These are phyloP conservation scores for Fusarium pseudocircinatum DNA, from an alignment of 2,329 filamentous ascomycete species.

Conservation along the genomic window DNA sequence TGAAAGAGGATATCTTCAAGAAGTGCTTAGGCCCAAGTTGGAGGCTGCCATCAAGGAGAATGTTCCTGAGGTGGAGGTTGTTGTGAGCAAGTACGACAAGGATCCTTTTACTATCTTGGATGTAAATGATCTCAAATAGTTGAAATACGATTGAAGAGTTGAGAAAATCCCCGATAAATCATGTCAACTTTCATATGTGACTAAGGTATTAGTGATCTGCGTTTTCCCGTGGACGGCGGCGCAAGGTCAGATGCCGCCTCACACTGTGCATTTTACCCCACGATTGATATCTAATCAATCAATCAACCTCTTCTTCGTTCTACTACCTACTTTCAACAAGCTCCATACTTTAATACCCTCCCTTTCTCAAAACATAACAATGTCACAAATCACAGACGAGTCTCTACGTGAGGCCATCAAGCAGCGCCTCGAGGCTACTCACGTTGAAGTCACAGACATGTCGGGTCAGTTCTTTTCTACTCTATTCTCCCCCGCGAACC, in stretches of 20 bases:
- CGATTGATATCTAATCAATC: constrained; percentile 52
- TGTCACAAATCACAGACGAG: constrained; percentile 76
- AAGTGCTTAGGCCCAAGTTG: constrained; percentile 75
- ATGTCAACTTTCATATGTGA: background rate
- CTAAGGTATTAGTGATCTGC: background rate
- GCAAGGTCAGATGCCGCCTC: background rate
- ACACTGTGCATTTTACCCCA: constrained; percentile 38
- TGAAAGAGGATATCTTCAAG: constrained; percentile 82
- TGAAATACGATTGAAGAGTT: background rate
- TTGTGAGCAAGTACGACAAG: constrained; percentile 80
- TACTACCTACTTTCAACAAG: background rate
- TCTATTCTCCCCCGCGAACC: constrained; percentile 6
- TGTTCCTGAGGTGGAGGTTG: constrained; percentile 65
- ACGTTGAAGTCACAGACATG: constrained; percentile 91
- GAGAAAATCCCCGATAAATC: too few species aligned
- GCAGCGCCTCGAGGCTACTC: constrained; percentile 74
- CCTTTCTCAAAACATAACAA: constrained; percentile 35
- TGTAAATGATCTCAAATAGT: constrained; percentile 51
- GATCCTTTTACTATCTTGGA: constrained; percentile 88
- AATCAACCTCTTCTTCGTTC: constrained; percentile 31
- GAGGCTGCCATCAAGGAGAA: constrained; percentile 65
- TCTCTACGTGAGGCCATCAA: constrained; percentile 74
- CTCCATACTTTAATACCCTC: background rate
- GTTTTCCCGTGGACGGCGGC: background rate
- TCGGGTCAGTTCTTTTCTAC: constrained; percentile 70